Evolutionary conservation across 768 basidiomycete species (phyloP).

Genomic region (Tulasnella sp.): DNA sequence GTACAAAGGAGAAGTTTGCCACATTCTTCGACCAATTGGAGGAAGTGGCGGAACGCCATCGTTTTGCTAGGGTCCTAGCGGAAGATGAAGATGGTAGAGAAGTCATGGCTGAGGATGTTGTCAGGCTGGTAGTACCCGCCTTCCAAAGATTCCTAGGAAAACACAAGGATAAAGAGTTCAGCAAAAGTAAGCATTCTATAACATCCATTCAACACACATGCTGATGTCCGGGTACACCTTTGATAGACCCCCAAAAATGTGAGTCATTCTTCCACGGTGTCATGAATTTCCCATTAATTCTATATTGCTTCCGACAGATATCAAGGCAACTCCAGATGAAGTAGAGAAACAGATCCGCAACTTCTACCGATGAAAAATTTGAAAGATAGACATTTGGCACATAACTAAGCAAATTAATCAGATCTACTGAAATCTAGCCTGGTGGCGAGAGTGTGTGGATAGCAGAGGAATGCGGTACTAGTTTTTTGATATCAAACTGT

Average conservation of each 20-base stretch:
- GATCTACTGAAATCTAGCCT: no score
- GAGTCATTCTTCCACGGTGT: conserved; percentile 27
- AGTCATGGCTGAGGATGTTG: conserved; percentile 55
- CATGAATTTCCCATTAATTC: conserved; percentile 18
- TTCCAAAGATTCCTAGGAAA: conserved; percentile 63
- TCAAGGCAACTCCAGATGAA: conserved; percentile 61
- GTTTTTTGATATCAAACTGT: no score
- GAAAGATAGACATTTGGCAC: no score
- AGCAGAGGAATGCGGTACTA: no score
- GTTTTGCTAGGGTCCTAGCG: conserved; percentile 51
- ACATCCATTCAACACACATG: conserved; percentile 6
- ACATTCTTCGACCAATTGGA: conserved; percentile 71
- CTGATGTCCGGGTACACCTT: not conserved
- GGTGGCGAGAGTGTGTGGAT: no score
- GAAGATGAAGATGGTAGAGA: conserved; percentile 46
- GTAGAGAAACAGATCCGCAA: conserved; percentile 56
- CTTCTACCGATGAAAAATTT: conserved; percentile 30
- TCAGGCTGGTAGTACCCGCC: conserved; percentile 61
- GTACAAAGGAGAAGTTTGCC: conserved; percentile 70
- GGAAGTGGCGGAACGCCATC: conserved; percentile 65
- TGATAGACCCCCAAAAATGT: conserved; percentile 60
- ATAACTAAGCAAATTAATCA: no score
- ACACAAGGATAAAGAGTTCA: conserved; percentile 69
- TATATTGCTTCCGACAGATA: conserved; percentile 41
- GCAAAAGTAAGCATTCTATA: conserved; percentile 48